Conservation (phyloP, 2,329 filamentous ascomycete genomes). For the Colletotrichum sp. region DNA sequence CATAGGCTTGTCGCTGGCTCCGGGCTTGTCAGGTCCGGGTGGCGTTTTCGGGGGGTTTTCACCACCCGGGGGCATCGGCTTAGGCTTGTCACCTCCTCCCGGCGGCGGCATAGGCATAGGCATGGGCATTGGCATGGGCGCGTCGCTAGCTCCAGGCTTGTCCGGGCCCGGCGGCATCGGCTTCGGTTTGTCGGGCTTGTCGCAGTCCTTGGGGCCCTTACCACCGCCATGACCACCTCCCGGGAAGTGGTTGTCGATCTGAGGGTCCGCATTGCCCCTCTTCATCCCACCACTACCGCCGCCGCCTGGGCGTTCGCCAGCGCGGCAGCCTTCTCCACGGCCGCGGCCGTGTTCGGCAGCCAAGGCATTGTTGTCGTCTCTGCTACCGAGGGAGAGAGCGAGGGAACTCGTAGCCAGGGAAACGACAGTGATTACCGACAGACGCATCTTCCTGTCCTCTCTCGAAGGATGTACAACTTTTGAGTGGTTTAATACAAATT, state of each 20-base stretch:
- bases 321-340: background rate
- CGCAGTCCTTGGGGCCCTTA: background rate
- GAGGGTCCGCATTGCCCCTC: background rate
- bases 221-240: background rate
- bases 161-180: background rate
- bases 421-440: slow-evolving; percentile 7
- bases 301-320: background rate
- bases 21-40: background rate
- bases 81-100: background rate
- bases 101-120: background rate
- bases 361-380: background rate
- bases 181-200: background rate
- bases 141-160: background rate
- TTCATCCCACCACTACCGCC: background rate
- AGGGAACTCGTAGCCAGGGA: slow-evolving; percentile 12
- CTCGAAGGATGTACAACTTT: background rate
- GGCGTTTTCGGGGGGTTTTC: background rate
- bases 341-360: background rate
- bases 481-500: background rate
- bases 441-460: slow-evolving; percentile 7
- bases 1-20: background rate
- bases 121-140: background rate
- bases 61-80: background rate
- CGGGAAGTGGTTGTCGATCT: background rate
- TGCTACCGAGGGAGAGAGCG: background rate